Conservation (phyloP, 2,329 filamentous ascomycete species). For the Aspergillus chevalieri region DNA sequence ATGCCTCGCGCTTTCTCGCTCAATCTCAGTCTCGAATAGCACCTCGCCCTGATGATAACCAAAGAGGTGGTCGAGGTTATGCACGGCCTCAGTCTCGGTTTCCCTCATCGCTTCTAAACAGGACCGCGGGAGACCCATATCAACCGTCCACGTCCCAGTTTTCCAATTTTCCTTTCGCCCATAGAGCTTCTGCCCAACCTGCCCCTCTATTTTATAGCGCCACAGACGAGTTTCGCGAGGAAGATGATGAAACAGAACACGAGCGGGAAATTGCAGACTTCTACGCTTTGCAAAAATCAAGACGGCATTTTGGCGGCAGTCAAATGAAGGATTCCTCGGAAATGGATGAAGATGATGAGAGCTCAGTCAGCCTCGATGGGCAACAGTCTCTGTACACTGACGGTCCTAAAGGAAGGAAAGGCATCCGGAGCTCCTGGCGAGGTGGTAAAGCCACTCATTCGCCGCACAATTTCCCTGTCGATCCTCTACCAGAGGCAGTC, state of each 20-base stretch:
- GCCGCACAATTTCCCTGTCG: constrained; percentile 33
- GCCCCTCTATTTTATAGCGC: constrained; percentile 93
- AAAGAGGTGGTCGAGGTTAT: constrained; percentile 45
- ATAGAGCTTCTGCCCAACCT: constrained; percentile 67
- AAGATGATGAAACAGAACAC: constrained; percentile 86
- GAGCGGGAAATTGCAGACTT: constrained; percentile 90
- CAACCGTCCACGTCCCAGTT: constrained; percentile 65
- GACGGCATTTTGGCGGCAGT: constrained; percentile 79
- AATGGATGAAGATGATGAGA: constrained; percentile 64
- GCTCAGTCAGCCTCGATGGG: constrained; percentile 52
- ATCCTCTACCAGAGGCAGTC: constrained; percentile 28
- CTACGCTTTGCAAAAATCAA: constrained; percentile 82
- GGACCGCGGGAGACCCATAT: constrained; percentile 68
- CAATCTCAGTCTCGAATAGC: constrained; percentile 91
- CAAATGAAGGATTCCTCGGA: constrained; percentile 81
- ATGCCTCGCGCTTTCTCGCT: constrained; percentile 92
- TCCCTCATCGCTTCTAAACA: constrained; percentile 45
- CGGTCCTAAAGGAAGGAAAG: constrained; percentile 40
- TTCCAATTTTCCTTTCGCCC: constrained; percentile 71
- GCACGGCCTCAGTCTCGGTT: constrained; percentile 42
- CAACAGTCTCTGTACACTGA: constrained; percentile 31
- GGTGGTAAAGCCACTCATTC: constrained; percentile 40
- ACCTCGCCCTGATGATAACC: constrained; percentile 55
- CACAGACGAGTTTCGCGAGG: constrained; percentile 82
- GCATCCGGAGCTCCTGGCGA: constrained; percentile 54